Base-by-base conservation (phyloP, 179 eudicot genomes). In the Gypsophila paniculata region DNA sequence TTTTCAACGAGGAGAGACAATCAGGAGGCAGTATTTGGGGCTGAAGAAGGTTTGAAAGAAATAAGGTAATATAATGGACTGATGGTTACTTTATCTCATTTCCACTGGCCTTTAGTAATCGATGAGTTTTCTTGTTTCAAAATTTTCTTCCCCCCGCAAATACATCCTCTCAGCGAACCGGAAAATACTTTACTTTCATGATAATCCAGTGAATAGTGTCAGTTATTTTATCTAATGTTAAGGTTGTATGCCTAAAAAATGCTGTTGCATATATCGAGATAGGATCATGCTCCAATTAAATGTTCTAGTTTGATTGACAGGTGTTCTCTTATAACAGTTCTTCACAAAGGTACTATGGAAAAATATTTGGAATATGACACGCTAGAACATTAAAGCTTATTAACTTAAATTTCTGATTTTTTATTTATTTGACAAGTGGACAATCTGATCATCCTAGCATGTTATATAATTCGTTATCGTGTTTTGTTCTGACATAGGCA, bases 1-100 rank as follows among this genome's bases (percentile, higher is more conserved):
- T 94, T 90, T 83, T 92, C 97, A 72, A 78, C 91, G 2, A 90
- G 93, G 81, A 90, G 94, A 80, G 97, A 90, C 84, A 87, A 87
- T 77, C 99, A 94, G 79, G 99, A 91, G 83, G 96, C 94, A 44
- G 94, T 91, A 68, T 94, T 94, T 72, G 97, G 99, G 18, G 84
- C 96, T 72, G 98, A 93, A 84, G 97, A 93, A 86, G 94, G 99
- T 76, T 61, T 88, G 74, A 94, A 91, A 82, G 99, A 94, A 69
- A 91, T 91, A 71, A 79, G 97, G 99, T 94, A 82, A 68, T 10
- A 44, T 25, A n/a, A n/a, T n/a, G n/a, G n/a, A n/a, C n/a, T n/a
- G 61, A 36, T 49, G 4, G n/a, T 44, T 62, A n/a, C 74, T 36
- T 36, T n/a, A 32, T 53, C 21, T 9, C 42, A 39, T 5, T 32